These are phyloP conservation scores for Scytalidium lignicola DNA, from an alignment of 2,329 filamentous ascomycete genomes.

Conservation along the genomic window DNA sequence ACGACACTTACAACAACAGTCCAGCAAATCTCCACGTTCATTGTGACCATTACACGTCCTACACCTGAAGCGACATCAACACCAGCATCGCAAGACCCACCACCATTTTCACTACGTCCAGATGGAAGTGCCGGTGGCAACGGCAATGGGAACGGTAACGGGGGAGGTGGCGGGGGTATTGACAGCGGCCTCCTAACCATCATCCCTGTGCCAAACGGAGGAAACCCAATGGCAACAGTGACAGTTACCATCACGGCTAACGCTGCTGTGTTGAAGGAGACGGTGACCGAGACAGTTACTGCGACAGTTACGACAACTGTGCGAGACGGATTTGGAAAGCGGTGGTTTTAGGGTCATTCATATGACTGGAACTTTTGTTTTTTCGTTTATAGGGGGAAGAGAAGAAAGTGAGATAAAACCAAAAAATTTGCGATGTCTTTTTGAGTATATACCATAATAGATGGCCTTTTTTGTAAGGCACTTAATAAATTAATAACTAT, in stretches of 20 bases:
- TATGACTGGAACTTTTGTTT: not conserved
- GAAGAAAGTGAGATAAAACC: too few relatives aligned
- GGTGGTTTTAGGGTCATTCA: not conserved
- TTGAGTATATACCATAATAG: not conserved
- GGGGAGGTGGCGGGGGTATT: not conserved
- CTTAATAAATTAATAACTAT: not conserved
- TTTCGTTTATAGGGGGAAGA: not conserved
- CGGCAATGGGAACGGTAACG: not conserved
- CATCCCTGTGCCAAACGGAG: not conserved
- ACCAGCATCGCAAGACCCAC: not conserved
- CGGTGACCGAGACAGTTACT: constrained; percentile 1
- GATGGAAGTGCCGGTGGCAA: not conserved
- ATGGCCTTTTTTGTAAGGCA: not conserved
- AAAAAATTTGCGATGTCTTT: not conserved
- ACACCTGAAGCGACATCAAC: not conserved
- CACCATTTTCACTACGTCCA: not conserved
- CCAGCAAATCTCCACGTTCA: not conserved
- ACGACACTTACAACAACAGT: not conserved
- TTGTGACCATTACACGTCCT: not conserved
- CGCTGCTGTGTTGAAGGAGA: not conserved
- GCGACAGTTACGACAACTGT: not conserved
- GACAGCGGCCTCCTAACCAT: not conserved
- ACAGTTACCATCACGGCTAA: constrained; percentile 1
- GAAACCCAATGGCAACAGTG: not conserved
- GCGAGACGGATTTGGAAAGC: not conserved